phyloP scores from a whole-genome alignment of 164 flowering plant species.

The Platanus orientalis region DNA sequence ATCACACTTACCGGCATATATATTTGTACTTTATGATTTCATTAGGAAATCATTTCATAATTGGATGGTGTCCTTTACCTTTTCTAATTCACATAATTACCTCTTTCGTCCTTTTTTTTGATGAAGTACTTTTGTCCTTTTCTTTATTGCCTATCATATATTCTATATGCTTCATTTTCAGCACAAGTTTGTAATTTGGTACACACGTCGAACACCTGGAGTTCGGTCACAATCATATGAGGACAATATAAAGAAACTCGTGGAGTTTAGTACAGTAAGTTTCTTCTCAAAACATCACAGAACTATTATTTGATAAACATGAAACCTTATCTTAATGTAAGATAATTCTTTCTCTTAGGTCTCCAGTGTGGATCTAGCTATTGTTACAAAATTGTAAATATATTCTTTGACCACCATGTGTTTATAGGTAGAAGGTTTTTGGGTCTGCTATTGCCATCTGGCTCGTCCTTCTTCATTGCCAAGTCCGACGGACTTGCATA shows the following conservation, averaged over 20 bases:
- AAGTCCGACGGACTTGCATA: slow-evolving; percentile 92
- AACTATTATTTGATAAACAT: background rate
- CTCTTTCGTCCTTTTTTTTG: background rate
- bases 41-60: background rate
- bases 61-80: background rate
- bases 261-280: slow-evolving; percentile 93
- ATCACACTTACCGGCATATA: too few species aligned
- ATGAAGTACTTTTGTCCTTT: background rate
- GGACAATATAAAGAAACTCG: slow-evolving; percentile 89
- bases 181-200: slow-evolving; percentile 94
- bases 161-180: slow-evolving; percentile 20
- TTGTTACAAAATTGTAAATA: background rate
- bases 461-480: slow-evolving; percentile 90
- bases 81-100: background rate
- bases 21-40: background rate
- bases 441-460: slow-evolving; percentile 94
- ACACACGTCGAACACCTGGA: slow-evolving; percentile 92
- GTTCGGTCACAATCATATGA: slow-evolving; percentile 83
- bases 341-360: background rate
- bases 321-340: background rate
- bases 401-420: slow-evolving; percentile 1
- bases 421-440: slow-evolving; percentile 83
- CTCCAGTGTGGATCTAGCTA: background rate
- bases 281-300: background rate
- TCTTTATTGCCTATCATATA: slow-evolving; percentile 6